Evolutionary conservation across 2,329 filamentous ascomycete genomes (phyloP), one percentile per base, ranked within the genome.

Genomic region (Trichoderma atrobrunneum): DNA sequence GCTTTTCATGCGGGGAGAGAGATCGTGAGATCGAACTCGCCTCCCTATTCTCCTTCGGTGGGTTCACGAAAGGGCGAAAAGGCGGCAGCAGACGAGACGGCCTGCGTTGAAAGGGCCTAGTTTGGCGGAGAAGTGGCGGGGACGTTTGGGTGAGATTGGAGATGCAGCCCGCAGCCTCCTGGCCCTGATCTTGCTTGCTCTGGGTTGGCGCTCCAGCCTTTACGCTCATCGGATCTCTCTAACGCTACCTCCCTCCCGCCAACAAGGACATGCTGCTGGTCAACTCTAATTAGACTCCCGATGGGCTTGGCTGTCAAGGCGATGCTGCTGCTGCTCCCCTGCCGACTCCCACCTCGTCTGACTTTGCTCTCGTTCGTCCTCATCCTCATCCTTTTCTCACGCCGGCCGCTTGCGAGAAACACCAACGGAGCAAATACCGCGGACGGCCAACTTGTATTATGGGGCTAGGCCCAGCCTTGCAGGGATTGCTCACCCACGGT

Each of bases 201-300:
- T 59, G 65, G 65, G 51, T 61, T 60, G 66, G 66, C 66, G 66
- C 66, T 70, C 66, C 66, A 70, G 57, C 66, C 57, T 24, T 70
- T 70, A 54, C 28, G 56, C 57, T 70, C 39, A n/a, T 70, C 57
- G 57, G 66, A 70, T 61, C 56, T 70, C 65, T 59, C 39, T 70
- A 61, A 61, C 66, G 66, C 66, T 70, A 32, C 66, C 66, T 70
- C 66, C 57, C 66, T 70, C 66, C 66, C 66, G 56, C 66, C 66
- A 62, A 51, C 43, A 51, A 51, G 66, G 66, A 61, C 66, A 70
- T 54, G 66, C 39, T 62, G 68, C 68, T 70, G 60, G 59, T 64
- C 60, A 63, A 63, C 68, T 56, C 61, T 64, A 56, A 36, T 57
- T 70, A 64, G 16, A 64, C 60, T 28, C 67, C 67, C 39, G 57